These are phyloP conservation scores for Discostella stelligeroides DNA, from an alignment of 108 stramenopile genomes.

Conservation along the genomic window DNA sequence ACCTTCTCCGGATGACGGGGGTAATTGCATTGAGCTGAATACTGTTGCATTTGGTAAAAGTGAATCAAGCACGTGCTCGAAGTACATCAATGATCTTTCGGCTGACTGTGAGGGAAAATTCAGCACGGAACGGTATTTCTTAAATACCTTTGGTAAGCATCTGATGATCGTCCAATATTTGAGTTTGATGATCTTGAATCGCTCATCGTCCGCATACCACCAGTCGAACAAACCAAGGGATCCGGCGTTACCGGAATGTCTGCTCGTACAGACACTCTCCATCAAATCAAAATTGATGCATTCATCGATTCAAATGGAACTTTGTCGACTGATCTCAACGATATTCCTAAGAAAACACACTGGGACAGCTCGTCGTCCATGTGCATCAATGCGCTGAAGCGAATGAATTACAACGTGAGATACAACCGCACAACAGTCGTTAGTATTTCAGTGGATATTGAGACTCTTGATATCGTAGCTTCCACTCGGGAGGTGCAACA, in stretches of 20 bases:
- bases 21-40: constrained; percentile 40
- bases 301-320: constrained; percentile 9
- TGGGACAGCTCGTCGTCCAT: constrained; percentile 28
- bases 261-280: background rate
- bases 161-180: too few species aligned
- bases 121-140: constrained; percentile 15
- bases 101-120: constrained; percentile 27
- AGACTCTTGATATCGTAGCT: constrained; percentile 21
- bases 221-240: constrained; percentile 32
- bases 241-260: constrained; percentile 14
- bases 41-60: constrained; percentile 27
- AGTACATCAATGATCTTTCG: constrained; percentile 15
- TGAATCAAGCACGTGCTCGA: constrained; percentile 16
- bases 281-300: constrained; percentile 10
- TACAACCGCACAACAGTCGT: constrained; percentile 36
- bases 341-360: constrained; percentile 5
- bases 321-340: background rate
- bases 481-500: constrained; percentile 26
- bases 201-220: background rate
- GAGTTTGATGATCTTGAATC: background rate
- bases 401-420: constrained; percentile 33
- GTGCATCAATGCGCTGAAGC: constrained; percentile 43
- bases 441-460: constrained; percentile 28
- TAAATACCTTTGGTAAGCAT: constrained; percentile 25
- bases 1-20: constrained; percentile 32